Percentiles rank a stretch among this genome's conserved stretches.
Conservation (phyloP, 352 stramenopile species). For the Pythium biforme region DNA sequence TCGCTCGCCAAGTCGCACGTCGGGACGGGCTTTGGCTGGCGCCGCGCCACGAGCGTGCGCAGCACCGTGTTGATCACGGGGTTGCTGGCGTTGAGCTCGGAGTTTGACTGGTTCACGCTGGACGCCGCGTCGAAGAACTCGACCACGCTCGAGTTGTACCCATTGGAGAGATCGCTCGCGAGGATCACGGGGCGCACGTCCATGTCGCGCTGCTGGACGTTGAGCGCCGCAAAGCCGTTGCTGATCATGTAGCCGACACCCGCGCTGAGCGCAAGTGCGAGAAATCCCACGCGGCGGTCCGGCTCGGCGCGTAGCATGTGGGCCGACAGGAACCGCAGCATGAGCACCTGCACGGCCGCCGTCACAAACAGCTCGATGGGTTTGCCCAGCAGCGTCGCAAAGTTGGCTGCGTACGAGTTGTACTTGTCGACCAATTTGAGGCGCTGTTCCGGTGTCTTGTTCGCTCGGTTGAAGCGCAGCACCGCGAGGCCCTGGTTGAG, state of each 20-base stretch:
- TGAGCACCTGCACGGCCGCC: constrained; percentile 8
- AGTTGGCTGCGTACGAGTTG: constrained; percentile 20
- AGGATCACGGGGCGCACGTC: constrained; percentile 3
- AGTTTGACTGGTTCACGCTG: not conserved
- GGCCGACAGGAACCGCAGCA: constrained; percentile 12
- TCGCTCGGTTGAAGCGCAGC: not conserved
- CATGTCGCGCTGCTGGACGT: constrained; percentile 12
- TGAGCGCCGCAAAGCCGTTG: constrained; percentile 16
- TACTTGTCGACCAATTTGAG: constrained; percentile 9
- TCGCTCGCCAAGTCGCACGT: not conserved
- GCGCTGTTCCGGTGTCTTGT: not conserved
- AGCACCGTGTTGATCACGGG: constrained; percentile 4
- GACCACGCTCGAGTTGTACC: not conserved
- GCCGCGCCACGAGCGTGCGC: constrained; percentile 5
- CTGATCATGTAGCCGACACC: constrained; percentile 15
- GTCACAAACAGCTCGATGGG: constrained; percentile 15
- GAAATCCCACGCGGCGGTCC: not conserved
- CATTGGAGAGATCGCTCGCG: not conserved
- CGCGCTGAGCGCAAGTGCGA: not conserved
- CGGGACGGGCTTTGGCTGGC: not conserved
- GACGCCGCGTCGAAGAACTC: not conserved
- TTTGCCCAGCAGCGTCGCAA: constrained; percentile 6
- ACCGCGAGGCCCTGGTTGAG: constrained; percentile 1
- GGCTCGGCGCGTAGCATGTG: not conserved
- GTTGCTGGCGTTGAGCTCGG: not conserved